Percentiles rank a stretch among this genome's conserved stretches.
These are phyloP conservation scores for Fereydounia khargensis DNA, from an alignment of 1,284 basidiomycete genomes.

Conservation along the genomic window DNA sequence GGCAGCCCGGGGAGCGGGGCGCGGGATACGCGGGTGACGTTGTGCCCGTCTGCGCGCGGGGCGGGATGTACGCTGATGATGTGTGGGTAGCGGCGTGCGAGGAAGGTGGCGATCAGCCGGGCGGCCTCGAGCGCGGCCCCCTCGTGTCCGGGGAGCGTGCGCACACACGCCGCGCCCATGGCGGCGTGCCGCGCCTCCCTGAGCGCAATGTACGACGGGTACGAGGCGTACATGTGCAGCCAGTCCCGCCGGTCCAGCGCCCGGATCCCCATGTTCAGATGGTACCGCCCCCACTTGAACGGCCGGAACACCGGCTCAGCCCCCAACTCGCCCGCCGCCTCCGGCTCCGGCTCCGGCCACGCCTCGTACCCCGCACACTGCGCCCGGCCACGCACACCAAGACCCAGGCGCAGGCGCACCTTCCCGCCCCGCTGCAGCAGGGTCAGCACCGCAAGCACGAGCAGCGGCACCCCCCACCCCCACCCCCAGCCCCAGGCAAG, in stretches of 20 bases:
- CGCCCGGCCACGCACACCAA: too few relatives aligned
- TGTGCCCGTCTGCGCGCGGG: not conserved
- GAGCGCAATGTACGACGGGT: slow-evolving; percentile 16
- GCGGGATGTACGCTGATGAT: slow-evolving; percentile 7
- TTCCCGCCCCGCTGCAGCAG: too few relatives aligned
- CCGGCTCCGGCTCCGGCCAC: too few relatives aligned
- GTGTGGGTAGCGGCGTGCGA: slow-evolving; percentile 6
- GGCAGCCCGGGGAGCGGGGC: slow-evolving; percentile 1
- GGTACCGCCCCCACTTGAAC: too few relatives aligned
- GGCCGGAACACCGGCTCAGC: too few relatives aligned
- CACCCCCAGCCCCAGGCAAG: too few relatives aligned
- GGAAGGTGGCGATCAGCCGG: slow-evolving; percentile 8
- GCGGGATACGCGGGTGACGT: slow-evolving; percentile 3
- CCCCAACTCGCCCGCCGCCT: too few relatives aligned
- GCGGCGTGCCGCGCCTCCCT: slow-evolving; percentile 5
- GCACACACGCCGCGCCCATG: not conserved
- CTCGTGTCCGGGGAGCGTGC: slow-evolving; percentile 2
- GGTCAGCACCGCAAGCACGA: too few relatives aligned
- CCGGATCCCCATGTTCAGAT: slow-evolving; percentile 16
- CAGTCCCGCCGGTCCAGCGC: slow-evolving; percentile 5
- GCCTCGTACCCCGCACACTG: too few relatives aligned
- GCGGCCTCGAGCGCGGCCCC: slow-evolving; percentile 16
- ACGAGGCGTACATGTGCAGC: slow-evolving; percentile 10
- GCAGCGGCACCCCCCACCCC: too few relatives aligned
- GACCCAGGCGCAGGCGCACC: too few relatives aligned